Evolutionary conservation across 2,329 filamentous ascomycete genomes (phyloP), one percentile per base, ranked within the genome.

Genomic region (Neofusicoccum laricinum): DNA sequence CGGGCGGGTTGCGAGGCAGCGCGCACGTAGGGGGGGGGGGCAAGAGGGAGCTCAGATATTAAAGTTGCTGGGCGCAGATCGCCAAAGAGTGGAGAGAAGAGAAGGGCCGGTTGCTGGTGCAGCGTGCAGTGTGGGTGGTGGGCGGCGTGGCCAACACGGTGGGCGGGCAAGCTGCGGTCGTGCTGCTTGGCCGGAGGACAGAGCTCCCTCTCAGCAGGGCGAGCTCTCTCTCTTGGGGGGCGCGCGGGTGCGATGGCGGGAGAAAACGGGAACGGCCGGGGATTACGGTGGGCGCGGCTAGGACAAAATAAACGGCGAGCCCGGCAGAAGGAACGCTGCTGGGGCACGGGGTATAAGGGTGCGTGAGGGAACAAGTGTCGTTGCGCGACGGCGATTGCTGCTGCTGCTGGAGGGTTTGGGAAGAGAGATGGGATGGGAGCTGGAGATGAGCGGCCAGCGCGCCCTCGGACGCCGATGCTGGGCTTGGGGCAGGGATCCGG

Each of bases 21-120:
- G 38, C 17, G 61, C 36, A 25, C 25, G 61, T 53, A 17, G 49
- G 38, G 51, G 48, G 36, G 46, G 61, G 50, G 49, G 61, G 50
- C 32, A 63, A 53, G 48, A 40, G 61, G 61, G 61, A 63, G 61
- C 61, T 63, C 49, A 55, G 61, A 48, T 63, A 63, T 63, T 63
- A 63, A 63, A 63, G 61, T 51, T 55, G 61, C 48, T 34, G 43
- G 61, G 59, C 59, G 46, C 48, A 53, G 61, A 63, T 63, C 61
- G 61, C 61, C 49, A 63, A 53, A 51, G 61, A 63, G 61, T 53
- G 61, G 61, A 63, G 61, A 63, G 61, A 45, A 63, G 49, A 63
- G 43, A 53, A 63, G 61, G 61, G 61, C 61, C 61, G 61, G 61
- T 55, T 63, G 61, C 34, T 43, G 61, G 50, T 46, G 61, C 61